Conservation (phyloP, 2,329 filamentous ascomycete genomes). For the Teratosphaeria pseudoeucalypti region DNA sequence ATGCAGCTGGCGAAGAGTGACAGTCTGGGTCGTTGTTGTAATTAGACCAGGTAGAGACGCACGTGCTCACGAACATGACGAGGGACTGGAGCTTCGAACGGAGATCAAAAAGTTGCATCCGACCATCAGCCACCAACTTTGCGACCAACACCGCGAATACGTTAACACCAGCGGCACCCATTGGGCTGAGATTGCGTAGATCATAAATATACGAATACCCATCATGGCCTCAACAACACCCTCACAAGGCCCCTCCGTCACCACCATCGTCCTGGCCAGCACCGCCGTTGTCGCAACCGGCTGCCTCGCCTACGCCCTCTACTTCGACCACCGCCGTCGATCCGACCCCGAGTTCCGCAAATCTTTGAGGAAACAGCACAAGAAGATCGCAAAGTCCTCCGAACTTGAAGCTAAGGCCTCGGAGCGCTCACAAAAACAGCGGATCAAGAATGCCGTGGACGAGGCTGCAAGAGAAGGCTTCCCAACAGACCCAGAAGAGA, state of each 20-base stretch:
- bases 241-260: slow-evolving; percentile 38
- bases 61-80: neutral
- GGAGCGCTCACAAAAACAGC: slow-evolving; percentile 56
- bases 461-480: slow-evolving; percentile 85
- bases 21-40: neutral
- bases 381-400: slow-evolving; percentile 57
- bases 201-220: neutral
- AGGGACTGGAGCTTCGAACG: neutral
- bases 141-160: neutral
- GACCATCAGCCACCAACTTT: neutral
- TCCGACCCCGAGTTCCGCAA: slow-evolving; percentile 54
- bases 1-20: neutral
- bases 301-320: slow-evolving; percentile 53
- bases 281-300: slow-evolving; percentile 50
- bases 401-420: slow-evolving; percentile 62
- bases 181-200: neutral
- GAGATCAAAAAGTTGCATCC: neutral
- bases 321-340: slow-evolving; percentile 57
- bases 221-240: slow-evolving; percentile 26
- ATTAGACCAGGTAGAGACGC: neutral
- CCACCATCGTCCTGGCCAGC: slow-evolving; percentile 47
- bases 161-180: neutral
- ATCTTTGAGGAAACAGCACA: slow-evolving; percentile 61
- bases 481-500: slow-evolving; percentile 80
- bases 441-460: slow-evolving; percentile 65